A percentile compares a stretch with the other conserved stretches of the same genome.
phyloP scores from a whole-genome alignment of 441 rosid species.

The Pelargonium fulgidum region DNA sequence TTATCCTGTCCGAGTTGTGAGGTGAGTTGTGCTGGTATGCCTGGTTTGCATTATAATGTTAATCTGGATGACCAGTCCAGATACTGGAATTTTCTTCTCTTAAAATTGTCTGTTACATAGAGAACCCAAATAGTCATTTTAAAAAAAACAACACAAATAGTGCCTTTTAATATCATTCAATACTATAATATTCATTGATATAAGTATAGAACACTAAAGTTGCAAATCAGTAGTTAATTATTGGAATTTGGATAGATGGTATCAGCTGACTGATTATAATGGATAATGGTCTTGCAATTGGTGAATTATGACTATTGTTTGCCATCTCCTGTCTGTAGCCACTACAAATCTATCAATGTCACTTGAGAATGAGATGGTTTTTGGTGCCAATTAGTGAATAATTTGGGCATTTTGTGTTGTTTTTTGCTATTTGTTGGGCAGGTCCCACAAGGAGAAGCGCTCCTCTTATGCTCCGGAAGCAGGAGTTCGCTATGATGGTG shows the following conservation, averaged over 20 bases:
- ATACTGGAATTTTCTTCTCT: background rate
- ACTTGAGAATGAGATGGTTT: background rate
- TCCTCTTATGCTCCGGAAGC: constrained; percentile 65
- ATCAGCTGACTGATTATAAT: background rate
- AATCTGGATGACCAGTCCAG: background rate
- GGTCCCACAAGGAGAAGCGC: constrained; percentile 71
- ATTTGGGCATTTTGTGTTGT: background rate
- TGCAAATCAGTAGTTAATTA: background rate
- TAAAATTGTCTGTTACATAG: background rate
- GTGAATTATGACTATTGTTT: background rate
- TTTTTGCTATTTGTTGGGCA: constrained; percentile 18
- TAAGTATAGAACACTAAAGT: background rate
- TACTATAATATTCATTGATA: background rate
- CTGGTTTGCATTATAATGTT: background rate
- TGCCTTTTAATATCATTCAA: background rate
- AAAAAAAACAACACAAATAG: too few species aligned
- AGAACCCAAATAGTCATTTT: background rate
- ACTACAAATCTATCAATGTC: background rate
- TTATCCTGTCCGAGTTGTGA: constrained; percentile 77
- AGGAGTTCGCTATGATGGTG: constrained; percentile 82
- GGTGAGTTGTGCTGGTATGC: constrained; percentile 32
- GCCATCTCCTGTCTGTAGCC: background rate
- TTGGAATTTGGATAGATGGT: background rate
- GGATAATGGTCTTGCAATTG: background rate
- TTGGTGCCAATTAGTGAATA: background rate